These are phyloP conservation scores for Polygonum maritimum DNA, from an alignment of 148 eudicot genomes.

Conservation along the genomic window DNA sequence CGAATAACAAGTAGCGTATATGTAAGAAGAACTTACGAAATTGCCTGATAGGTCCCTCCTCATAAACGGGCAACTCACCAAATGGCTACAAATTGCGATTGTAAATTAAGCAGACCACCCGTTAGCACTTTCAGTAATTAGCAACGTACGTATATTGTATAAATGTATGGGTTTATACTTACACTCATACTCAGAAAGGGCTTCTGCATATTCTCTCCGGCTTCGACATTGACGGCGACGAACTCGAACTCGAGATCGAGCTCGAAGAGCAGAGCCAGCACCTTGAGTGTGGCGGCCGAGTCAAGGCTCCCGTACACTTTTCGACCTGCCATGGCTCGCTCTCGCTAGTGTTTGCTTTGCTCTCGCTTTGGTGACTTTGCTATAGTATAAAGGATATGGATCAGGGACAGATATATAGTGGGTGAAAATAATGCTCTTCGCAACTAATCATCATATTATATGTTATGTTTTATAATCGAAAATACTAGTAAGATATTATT, in stretches of 20 bases:
- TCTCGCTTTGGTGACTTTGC: neutral
- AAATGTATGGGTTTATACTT: neutral
- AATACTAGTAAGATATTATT: too few relatives aligned
- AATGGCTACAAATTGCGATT: conserved; percentile 21
- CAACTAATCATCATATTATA: too few relatives aligned
- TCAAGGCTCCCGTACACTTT: conserved; percentile 20
- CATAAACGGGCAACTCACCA: conserved; percentile 24
- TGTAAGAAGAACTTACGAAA: conserved; percentile 14
- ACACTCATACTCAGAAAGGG: conserved; percentile 18
- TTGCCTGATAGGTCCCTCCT: conserved; percentile 14
- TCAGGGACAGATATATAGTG: too few relatives aligned
- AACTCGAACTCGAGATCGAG: conserved; percentile 18
- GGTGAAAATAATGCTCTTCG: too few relatives aligned
- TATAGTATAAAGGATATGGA: too few relatives aligned
- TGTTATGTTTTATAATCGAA: too few relatives aligned
- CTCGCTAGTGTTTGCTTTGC: neutral
- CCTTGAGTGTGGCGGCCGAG: conserved; percentile 17
- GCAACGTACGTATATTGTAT: neutral
- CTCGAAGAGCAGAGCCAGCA: conserved; percentile 17
- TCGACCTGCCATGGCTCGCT: conserved; percentile 2
- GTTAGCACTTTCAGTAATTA: neutral
- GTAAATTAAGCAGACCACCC: neutral
- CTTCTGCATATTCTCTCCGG: conserved; percentile 19
- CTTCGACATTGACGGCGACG: conserved; percentile 18
- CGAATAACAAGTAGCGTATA: too few relatives aligned